These are phyloP conservation scores for Flaveria ramosissima DNA, from an alignment of 129 eudicot species.

Conservation along the genomic window DNA sequence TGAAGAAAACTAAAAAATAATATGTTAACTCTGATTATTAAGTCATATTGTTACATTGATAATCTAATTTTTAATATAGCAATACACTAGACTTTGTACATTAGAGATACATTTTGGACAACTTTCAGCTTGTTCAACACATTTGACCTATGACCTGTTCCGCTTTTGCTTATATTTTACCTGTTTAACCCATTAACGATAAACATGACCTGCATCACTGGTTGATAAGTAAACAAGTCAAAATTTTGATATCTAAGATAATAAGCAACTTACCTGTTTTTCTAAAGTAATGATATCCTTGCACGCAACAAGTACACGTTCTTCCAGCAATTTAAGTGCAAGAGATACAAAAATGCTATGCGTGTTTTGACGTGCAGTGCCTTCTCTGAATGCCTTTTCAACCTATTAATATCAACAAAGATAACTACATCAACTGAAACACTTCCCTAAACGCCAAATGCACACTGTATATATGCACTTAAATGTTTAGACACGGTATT, in stretches of 20 bases:
- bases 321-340: slow-evolving; percentile 82
- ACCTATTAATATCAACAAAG: slow-evolving; percentile 52
- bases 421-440: slow-evolving; percentile 7
- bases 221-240: neutral
- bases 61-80: neutral
- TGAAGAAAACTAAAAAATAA: neutral
- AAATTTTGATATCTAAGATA: slow-evolving; percentile 11
- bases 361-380: slow-evolving; percentile 98
- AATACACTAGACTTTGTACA: too few relatives aligned
- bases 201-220: neutral
- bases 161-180: neutral
- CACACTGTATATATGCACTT: slow-evolving; percentile 12
- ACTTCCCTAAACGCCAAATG: neutral
- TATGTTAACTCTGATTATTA: neutral
- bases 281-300: slow-evolving; percentile 87
- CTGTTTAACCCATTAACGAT: neutral
- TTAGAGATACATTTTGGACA: neutral
- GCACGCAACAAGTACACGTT: slow-evolving; percentile 89
- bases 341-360: slow-evolving; percentile 96
- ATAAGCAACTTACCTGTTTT: slow-evolving; percentile 63
- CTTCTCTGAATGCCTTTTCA: slow-evolving; percentile 98
- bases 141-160: neutral
- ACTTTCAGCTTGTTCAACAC: neutral
- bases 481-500: neutral
- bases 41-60: neutral